Evolutionary conservation across 805 yeast genomes (phyloP).

Genomic region (Barnettozyma populi): DNA sequence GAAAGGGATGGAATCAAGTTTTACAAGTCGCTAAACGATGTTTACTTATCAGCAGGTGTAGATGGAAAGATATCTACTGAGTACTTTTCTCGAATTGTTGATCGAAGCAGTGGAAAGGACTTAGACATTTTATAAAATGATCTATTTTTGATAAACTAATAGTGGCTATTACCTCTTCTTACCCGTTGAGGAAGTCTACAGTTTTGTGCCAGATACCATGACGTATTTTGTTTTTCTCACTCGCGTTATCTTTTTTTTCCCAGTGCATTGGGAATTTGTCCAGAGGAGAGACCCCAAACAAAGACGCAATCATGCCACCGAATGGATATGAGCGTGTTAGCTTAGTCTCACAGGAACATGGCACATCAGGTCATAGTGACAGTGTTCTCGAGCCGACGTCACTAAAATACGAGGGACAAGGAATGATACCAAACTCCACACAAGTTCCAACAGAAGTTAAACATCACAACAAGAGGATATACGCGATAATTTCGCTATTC

Average conservation of each 20-base stretch:
- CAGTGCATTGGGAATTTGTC: too few relatives aligned
- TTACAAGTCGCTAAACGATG: constrained; percentile 67
- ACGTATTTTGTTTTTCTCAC: not conserved
- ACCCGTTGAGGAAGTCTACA: not conserved
- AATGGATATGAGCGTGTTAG: constrained; percentile 3
- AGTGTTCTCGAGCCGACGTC: not conserved
- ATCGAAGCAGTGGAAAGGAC: constrained; percentile 19
- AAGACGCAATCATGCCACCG: not conserved
- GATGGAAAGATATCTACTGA: constrained; percentile 44
- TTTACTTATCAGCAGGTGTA: constrained; percentile 62
- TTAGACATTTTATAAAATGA: not conserved
- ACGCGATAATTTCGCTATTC: constrained; percentile 43
- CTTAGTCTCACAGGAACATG: not conserved
- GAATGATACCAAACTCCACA: not conserved
- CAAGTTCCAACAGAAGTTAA: not conserved
- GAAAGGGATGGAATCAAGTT: constrained; percentile 39
- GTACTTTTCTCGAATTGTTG: constrained; percentile 38
- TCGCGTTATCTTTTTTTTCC: not conserved
- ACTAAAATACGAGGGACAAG: not conserved
- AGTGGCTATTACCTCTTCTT: not conserved
- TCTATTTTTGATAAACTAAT: not conserved
- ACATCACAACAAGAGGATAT: constrained; percentile 26
- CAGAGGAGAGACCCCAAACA: not conserved
- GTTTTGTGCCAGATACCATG: not conserved
- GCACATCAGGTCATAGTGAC: not conserved